These are phyloP conservation scores for Plasmodium sp. DNA, from an alignment of 169 alveolate species.

Conservation along the genomic window DNA sequence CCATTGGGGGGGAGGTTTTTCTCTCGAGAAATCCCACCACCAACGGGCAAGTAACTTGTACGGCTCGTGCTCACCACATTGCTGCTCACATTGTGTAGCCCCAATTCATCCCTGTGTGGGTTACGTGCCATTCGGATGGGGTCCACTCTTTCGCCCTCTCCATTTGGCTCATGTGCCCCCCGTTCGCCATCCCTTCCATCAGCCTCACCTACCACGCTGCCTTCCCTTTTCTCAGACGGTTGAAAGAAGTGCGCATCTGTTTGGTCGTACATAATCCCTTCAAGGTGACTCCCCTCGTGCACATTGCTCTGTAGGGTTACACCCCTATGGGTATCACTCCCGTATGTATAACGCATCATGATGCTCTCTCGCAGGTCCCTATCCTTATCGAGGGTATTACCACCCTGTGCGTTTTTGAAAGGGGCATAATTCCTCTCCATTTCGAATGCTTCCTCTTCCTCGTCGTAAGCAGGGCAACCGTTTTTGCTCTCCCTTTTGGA, in stretches of 20 bases:
- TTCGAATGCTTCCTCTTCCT: not conserved
- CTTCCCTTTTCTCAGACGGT: not conserved
- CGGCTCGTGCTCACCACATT: not conserved
- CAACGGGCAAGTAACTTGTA: not conserved
- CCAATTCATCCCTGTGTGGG: not conserved
- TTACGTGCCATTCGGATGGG: not conserved
- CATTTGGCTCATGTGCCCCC: not conserved
- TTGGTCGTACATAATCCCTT: not conserved
- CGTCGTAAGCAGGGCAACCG: not conserved
- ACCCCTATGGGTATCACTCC: not conserved
- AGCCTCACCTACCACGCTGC: not conserved
- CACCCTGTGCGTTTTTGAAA: not conserved
- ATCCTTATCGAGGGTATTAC: not conserved
- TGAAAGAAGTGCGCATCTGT: constrained; percentile 17
- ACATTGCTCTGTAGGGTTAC: constrained; percentile 25
- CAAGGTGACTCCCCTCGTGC: not conserved
- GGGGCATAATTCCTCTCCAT: not conserved
- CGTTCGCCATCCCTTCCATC: not conserved
- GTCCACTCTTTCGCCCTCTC: not conserved
- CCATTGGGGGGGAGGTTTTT: not conserved
- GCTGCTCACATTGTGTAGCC: not conserved
- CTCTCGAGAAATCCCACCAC: not conserved
- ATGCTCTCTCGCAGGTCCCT: not conserved
- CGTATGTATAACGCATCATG: not conserved
- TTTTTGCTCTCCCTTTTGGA: not conserved